phyloP scores from a whole-genome alignment of 805 yeast species.

The Wickerhamiella vanderwaltii region DNA sequence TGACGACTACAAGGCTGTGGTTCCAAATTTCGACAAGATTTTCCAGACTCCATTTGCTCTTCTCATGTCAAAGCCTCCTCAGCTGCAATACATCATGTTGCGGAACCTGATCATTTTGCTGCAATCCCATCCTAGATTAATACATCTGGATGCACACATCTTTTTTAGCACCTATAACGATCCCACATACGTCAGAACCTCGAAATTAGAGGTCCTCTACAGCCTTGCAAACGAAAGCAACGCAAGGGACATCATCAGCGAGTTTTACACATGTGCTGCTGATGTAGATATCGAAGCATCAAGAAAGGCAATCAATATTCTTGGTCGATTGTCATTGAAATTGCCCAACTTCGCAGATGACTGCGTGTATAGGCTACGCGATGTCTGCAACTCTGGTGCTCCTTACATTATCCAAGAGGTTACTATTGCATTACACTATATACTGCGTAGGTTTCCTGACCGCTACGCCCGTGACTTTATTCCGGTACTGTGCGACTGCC shows the following conservation, averaged over 20 bases:
- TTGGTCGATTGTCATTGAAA: slow-evolving; percentile 80
- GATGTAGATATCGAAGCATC: slow-evolving; percentile 81
- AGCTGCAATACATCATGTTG: slow-evolving; percentile 69
- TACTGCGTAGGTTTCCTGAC: slow-evolving; percentile 63
- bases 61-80: slow-evolving; percentile 62
- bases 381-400: slow-evolving; percentile 49
- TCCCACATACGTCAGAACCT: slow-evolving; percentile 77
- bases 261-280: slow-evolving; percentile 73
- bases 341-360: slow-evolving; percentile 46
- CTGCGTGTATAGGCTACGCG: slow-evolving; percentile 52
- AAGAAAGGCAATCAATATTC: slow-evolving; percentile 74
- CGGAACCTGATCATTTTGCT: slow-evolving; percentile 69
- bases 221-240: slow-evolving; percentile 58
- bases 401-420: slow-evolving; percentile 73
- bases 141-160: slow-evolving; percentile 49
- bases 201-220: slow-evolving; percentile 78
- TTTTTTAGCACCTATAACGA: slow-evolving; percentile 78
- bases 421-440: slow-evolving; percentile 60
- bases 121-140: slow-evolving; percentile 13
- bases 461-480: slow-evolving; percentile 31
- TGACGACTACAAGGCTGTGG: slow-evolving; percentile 39
- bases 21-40: slow-evolving; percentile 44
- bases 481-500: slow-evolving; percentile 32
- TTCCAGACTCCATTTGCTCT: slow-evolving; percentile 50
- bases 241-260: slow-evolving; percentile 50